Evolutionary conservation across 225 moss, liverwort and hornwort genomes (phyloP).

Genomic region (Climacium dendroides): DNA sequence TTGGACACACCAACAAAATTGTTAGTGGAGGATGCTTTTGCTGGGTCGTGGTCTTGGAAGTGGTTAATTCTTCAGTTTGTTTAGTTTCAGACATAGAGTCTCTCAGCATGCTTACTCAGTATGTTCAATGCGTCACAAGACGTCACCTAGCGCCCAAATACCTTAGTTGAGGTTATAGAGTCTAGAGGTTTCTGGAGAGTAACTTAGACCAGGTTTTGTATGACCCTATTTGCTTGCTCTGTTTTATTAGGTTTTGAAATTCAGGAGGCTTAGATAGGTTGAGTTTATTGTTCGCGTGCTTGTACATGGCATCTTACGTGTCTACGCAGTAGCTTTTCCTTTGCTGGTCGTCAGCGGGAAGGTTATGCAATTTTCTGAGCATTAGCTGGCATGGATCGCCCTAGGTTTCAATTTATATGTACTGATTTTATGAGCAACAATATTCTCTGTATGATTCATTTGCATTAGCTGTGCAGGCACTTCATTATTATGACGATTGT

Average conservation of each 20-base stretch:
- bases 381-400: background rate
- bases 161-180: background rate
- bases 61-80: background rate
- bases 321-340: constrained; percentile 40
- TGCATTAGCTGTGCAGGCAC: background rate
- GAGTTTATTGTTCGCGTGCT: background rate
- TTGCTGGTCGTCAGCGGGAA: constrained; percentile 35
- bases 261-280: background rate
- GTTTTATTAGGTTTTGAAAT: background rate
- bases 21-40: background rate
- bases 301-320: constrained; percentile 22
- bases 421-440: background rate
- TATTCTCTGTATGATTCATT: background rate
- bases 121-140: background rate
- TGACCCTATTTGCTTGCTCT: background rate
- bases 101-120: background rate
- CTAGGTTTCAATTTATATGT: background rate
- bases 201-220: background rate
- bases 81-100: background rate
- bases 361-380: constrained; percentile 2
- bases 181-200: background rate
- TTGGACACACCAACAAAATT: background rate
- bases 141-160: background rate
- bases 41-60: background rate
- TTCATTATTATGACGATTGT: too few relatives aligned